Percentiles rank a stretch among this genome's conserved stretches.
phyloP scores from a whole-genome alignment of 768 basidiomycete genomes.

The Agaricus blazei region DNA sequence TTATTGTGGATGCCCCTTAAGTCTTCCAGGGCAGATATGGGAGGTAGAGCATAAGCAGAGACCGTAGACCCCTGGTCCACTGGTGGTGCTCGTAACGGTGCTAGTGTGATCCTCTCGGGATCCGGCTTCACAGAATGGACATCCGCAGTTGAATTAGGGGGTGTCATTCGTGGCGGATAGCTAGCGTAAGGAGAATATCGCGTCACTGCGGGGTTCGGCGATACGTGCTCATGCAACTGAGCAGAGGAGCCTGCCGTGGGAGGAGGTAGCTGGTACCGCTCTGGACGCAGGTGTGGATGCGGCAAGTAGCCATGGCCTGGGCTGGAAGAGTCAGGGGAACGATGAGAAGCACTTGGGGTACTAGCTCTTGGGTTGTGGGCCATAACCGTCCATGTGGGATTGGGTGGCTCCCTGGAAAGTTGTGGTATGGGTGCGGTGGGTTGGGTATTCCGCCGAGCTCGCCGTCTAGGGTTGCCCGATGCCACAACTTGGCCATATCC shows the following conservation, averaged over 20 bases:
- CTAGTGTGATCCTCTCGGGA: constrained; percentile 31
- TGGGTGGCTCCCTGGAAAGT: constrained; percentile 23
- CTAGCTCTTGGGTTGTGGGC: constrained; percentile 27
- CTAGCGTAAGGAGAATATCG: constrained; percentile 23
- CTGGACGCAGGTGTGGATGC: constrained; percentile 6
- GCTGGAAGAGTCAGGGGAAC: constrained; percentile 12
- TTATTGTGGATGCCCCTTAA: constrained; percentile 44
- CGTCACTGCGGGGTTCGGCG: background rate
- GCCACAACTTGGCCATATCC: constrained; percentile 83
- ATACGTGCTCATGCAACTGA: background rate
- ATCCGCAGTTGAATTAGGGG: constrained; percentile 24
- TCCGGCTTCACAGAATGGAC: constrained; percentile 25
- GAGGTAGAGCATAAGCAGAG: constrained; percentile 53
- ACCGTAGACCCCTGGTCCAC: constrained; percentile 20
- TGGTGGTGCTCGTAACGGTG: constrained; percentile 33
- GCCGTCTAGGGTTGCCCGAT: constrained; percentile 52
- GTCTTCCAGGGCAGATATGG: constrained; percentile 66
- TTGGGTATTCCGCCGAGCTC: constrained; percentile 50
- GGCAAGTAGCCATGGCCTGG: constrained; percentile 4
- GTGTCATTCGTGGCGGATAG: constrained; percentile 17
- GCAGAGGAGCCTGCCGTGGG: background rate
- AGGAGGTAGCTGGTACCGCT: constrained; percentile 9
- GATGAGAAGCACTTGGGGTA: constrained; percentile 15
- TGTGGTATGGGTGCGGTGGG: constrained; percentile 22
- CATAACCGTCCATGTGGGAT: constrained; percentile 43